Base-by-base conservation (phyloP, 192 early-diverging fungal species). In the Entomortierella chlamydospora region DNA sequence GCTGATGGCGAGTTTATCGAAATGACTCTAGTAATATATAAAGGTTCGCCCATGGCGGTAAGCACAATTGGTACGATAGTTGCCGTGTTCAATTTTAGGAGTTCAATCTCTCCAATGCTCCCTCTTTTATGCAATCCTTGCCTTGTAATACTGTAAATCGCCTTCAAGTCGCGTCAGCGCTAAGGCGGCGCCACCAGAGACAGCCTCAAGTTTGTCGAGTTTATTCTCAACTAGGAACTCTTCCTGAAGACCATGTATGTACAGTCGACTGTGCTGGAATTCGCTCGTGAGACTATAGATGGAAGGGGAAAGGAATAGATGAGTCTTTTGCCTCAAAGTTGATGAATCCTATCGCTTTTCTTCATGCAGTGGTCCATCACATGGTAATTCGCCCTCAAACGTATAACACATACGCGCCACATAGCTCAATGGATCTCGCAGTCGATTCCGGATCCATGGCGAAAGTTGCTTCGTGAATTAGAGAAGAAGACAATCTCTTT, bases 171-270 rank as follows among this genome's bases (percentile, higher is more conserved):
- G 64, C 4, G 73, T 77, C 31, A 77, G 37, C 1, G 65, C 51
- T 18, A 68, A 6, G 13, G 60, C 65, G 2, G 73, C 65, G 4
- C 73, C 73, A 10, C 73, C 73, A n/a, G 73, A 68, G 30, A 68
- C 18, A n/a, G 73, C 73, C 34, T 77, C 73, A 2, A 77, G 65
- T 20, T 68, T 77, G 22, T 54, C 64, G 25, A 77, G 53, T 20
- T 68, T 52, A 42, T 77, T 68, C 20, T 47, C 50, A 5, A 26
- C 57, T 23, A 77, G 28, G 33, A 77, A 77, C 13, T 77, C 73
- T 20, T 77, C 64, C 33, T 77, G 73, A 11, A 77, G 37, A 47
- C 65, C 73, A 68, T 77, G 65, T 4, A 77, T 77, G 55, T 77
- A 77, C 0, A 77, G 60, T 13, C 58, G 59, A 30, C 58, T 55